These are phyloP conservation scores for Pezicula carpinea DNA, from an alignment of 2,329 filamentous ascomycete species.

Conservation along the genomic window DNA sequence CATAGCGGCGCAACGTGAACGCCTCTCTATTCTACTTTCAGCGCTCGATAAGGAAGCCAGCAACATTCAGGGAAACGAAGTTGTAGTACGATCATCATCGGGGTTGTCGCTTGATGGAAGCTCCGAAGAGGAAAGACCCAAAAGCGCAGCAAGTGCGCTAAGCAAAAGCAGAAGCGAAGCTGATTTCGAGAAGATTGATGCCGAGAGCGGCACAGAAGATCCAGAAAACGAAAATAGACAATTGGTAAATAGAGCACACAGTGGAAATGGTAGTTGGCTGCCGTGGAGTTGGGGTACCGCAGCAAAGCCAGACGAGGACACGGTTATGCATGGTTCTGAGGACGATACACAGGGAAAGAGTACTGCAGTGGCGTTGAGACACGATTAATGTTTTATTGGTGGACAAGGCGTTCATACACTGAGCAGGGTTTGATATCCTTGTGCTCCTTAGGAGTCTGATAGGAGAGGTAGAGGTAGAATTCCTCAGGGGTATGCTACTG, in stretches of 20 bases:
- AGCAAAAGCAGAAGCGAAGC: constrained; percentile 80
- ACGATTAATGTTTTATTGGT: not conserved
- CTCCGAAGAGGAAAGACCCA: constrained; percentile 20
- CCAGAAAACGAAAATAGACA: constrained; percentile 30
- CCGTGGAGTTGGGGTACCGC: constrained; percentile 41
- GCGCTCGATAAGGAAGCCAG: constrained; percentile 77
- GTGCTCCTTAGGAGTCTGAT: no score
- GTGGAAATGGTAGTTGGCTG: constrained; percentile 38
- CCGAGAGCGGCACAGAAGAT: constrained; percentile 61
- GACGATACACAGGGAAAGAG: not conserved
- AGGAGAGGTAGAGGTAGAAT: not conserved
- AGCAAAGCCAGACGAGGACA: constrained; percentile 10
- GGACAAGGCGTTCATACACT: no score
- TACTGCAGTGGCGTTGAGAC: constrained; percentile 3
- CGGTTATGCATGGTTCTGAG: not conserved
- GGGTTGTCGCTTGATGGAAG: constrained; percentile 25
- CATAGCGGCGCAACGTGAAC: constrained; percentile 74
- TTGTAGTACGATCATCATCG: constrained; percentile 13
- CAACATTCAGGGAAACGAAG: constrained; percentile 43
- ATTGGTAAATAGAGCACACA: constrained; percentile 25
- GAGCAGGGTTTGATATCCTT: no score
- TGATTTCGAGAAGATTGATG: constrained; percentile 86
- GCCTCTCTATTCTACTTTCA: constrained; percentile 66
- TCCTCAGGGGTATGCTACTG: not conserved
- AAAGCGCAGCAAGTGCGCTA: constrained; percentile 44